Evolutionary conservation across 2,329 filamentous ascomycete species (phyloP).

Genomic region (Thelonectria rubi): DNA sequence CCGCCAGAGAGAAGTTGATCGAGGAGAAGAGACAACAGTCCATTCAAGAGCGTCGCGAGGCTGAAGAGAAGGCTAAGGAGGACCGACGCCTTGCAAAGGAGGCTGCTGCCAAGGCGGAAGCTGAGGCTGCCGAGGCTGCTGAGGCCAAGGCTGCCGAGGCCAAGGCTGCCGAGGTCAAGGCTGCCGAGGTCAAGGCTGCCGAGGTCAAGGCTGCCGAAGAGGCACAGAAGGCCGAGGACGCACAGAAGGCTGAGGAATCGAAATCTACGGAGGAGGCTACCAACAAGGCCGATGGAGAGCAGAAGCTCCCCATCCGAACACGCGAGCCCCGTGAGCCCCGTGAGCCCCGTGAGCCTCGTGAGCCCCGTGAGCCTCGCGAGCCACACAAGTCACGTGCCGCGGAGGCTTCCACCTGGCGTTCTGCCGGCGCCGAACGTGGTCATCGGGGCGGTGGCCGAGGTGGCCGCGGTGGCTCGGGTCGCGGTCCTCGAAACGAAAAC

Average conservation of each 20-base stretch:
- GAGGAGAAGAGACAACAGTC: constrained; percentile 84
- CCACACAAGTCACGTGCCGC: constrained; percentile 63
- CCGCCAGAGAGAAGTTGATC: constrained; percentile 85
- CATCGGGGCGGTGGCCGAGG: constrained; percentile 58
- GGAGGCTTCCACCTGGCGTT: constrained; percentile 70
- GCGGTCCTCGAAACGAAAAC: constrained; percentile 55
- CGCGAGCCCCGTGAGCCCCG: constrained; percentile 53
- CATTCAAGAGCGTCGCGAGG: constrained; percentile 83
- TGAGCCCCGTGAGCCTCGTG: constrained; percentile 53
- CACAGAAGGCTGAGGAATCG: constrained; percentile 28
- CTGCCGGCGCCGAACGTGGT: constrained; percentile 58
- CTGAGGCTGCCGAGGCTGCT: constrained; percentile 49
- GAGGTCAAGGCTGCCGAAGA: constrained; percentile 19
- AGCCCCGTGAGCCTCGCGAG: constrained; percentile 48
- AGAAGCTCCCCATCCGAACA: constrained; percentile 55
- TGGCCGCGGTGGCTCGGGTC: constrained; percentile 52
- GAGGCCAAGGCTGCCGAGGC: constrained; percentile 40
- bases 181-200: constrained; percentile 41
- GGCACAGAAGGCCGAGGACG: too few species aligned
- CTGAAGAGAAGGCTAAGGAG: constrained; percentile 85
- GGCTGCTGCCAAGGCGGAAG: constrained; percentile 58
- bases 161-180: constrained; percentile 42
- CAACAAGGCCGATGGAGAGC: constrained; percentile 51
- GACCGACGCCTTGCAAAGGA: constrained; percentile 71
- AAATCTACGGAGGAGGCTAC: constrained; percentile 34